Evolutionary conservation across 2,329 filamentous ascomycete species (phyloP), one percentile per base, ranked within the genome.

Genomic region (Periconia sp.): DNA sequence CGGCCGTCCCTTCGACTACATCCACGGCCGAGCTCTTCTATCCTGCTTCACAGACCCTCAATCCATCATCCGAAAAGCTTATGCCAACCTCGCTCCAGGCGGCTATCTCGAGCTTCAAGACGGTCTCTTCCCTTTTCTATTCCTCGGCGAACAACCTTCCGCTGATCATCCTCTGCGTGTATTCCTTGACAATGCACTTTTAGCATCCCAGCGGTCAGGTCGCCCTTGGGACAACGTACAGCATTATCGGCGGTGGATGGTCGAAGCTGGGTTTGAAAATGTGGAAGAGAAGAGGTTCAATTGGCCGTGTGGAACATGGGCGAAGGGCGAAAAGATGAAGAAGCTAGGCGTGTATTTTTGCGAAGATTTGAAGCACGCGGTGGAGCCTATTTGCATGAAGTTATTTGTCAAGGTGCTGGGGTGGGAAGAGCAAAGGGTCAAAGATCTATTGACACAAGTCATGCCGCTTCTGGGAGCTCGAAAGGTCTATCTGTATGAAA

Each of bases 11-110:
- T 83, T 80, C 56, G 81, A 85, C 59, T 76, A 79, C 52, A 78
- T 85, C 75, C 72, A 78, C 75, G 57, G 75, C 63, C 56, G 76
- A 56, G 50, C 76, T 71, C 70, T 80, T 70, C 52, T 73, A 51
- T 73, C 75, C 15, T 73, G 76, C 24, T 73, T 86, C 25, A 66
- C 71, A 5, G 72, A 84, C 54, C 81, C 80, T 56, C 63, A 66
- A 4, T 61, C 66, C 9, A 63, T 84, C 36, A 57, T 81, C 12
- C 61, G 72, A 18, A 70, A 74, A 21, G 39, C 43, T 6, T 54
- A 46, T 34, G 35, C 42, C 42, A 60, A 70, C 49, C 69, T 80
- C 2, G 70, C 69, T 31, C 75, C 75, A 0, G 75, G 75, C 11
- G 77, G 76, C 5, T 79, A 73, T 66, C 59, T 79, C 16, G 77